Evolutionary conservation across 2,329 filamentous ascomycete species (phyloP), one percentile per base, ranked within the genome.

Genomic region (Trichoderma koningiopsis): DNA sequence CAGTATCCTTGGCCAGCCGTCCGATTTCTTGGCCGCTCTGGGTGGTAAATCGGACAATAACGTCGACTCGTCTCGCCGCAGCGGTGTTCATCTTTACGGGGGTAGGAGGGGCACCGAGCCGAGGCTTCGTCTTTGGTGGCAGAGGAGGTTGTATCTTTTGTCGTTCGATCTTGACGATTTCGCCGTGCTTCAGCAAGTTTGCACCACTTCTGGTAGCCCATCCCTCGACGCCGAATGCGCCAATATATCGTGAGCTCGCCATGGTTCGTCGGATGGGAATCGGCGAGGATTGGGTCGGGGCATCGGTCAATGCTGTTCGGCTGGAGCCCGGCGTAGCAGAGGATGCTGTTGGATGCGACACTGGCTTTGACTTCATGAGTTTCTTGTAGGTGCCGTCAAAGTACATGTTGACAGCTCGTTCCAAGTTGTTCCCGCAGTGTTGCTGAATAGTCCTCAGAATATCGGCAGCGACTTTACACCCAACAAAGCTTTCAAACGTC

Each of bases 21-120:
- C 96, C 96, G 59, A 99, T 87, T 78, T 99, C 96, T 67, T 90
- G 88, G 0, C 94, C 94, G 63, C 82, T 86, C 11, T 84, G 79
- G 75, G 93, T 96, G 0, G 92, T 97, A 76, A 99, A 98, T 1
- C 96, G 89, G 31, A 98, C 96, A 70, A 99, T 87, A 6, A 97
- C 89, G 81, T 99, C 96, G 24, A 90, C 86, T 59, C 92, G 89
- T 74, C 88, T 89, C 47, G 89, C 87, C 0, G 85, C 82, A n/a
- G 85, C 83, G 13, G 84, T 82, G 62, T 80, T 83, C 6, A 81
- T 75, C 40, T 81, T 79, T 1, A 75, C 75, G 2, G 79, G 75
- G 0, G 77, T 76, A 0, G 78, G 75, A 1, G 77, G 72, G 0
- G 75, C 73, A 3, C 81, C 82, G 3, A 80, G 72, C 68, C 83